Base-by-base conservation (phyloP, 164 flowering plant genomes). In the Echeveria elegans region DNA sequence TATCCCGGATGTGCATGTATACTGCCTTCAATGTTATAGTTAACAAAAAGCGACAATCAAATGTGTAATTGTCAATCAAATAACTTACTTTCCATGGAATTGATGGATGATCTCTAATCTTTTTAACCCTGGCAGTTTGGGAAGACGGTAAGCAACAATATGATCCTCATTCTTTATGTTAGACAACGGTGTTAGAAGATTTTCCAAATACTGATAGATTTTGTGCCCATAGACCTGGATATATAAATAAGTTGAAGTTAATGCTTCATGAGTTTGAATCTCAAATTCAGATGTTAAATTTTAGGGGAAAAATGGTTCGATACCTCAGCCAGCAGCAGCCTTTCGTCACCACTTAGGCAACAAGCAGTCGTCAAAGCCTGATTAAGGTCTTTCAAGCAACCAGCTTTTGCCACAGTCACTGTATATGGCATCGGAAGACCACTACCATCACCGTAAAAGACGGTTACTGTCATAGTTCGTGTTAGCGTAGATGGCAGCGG, bases 341-440 rank as follows among this genome's bases (percentile, higher is more conserved):
- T 74, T 82, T 93, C 97, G 76, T 84, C 89, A 70, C 63, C 71
- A 60, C 66, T 82, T 75, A 93, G 82, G 85, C 97, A 82, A 75
- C 97, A 90, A 64, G 78, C 96, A 72, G 73, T 61, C 71, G 77
- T 75, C 72, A 93, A 76, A 30, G 87, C 92, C 67, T 70, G 78
- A 61, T 14, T 73, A 59, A 93, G 92, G 80, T 93, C 92, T 77
- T 80, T 88, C 68, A 72, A 71, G 73, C 59, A 77, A 66, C 98
- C 94, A 67, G 86, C 80, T 74, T 87, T 93, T 45, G 70, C 71
- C 61, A 88, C 85, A 23, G 81, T 79, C 43, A 93, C 89, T 24
- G 98, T 85, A 74, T 68, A 88, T 29, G 97, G 97, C 90, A 83
- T 90, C 58, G 94, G 96, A 70, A 90, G 90, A 68, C 72, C 84